Evolutionary conservation across 305 asterid species (phyloP).

Genomic region (Fraxinus ornus): DNA sequence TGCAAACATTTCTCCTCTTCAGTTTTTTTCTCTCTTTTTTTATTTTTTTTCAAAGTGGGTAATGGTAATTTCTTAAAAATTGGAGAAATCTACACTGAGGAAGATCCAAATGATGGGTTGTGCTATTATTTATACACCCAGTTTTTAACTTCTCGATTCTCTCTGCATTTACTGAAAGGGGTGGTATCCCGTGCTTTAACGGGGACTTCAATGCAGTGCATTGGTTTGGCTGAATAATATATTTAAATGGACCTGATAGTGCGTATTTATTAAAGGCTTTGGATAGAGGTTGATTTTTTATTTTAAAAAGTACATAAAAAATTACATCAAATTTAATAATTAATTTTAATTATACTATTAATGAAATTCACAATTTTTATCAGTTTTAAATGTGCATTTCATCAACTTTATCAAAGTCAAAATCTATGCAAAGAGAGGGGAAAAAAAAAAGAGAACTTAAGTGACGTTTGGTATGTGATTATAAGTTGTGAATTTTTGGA

Average conservation of each 20-base stretch:
- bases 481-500: neutral
- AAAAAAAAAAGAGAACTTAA: too few relatives aligned
- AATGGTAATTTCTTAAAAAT: slow-evolving; percentile 19
- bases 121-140: slow-evolving; percentile 40
- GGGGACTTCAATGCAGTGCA: slow-evolving; percentile 30
- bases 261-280: neutral
- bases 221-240: slow-evolving; percentile 5
- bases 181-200: slow-evolving; percentile 41
- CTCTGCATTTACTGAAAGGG: slow-evolving; percentile 17
- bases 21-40: neutral
- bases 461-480: neutral
- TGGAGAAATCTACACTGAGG: slow-evolving; percentile 50
- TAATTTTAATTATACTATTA: too few relatives aligned
- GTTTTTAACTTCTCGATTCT: neutral
- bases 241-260: neutral
- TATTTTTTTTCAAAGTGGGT: neutral
- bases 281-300: neutral
- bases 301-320: too few relatives aligned
- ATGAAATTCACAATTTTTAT: too few relatives aligned
- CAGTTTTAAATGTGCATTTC: neutral
- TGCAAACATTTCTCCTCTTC: slow-evolving; percentile 55
- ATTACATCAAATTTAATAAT: too few relatives aligned
- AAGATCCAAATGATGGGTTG: slow-evolving; percentile 47
- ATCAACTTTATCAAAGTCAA: neutral
- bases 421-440: too few relatives aligned